Evolutionary conservation across 805 yeast species (phyloP), one percentile per base, ranked within the genome.

Genomic region (Candida quercuum): DNA sequence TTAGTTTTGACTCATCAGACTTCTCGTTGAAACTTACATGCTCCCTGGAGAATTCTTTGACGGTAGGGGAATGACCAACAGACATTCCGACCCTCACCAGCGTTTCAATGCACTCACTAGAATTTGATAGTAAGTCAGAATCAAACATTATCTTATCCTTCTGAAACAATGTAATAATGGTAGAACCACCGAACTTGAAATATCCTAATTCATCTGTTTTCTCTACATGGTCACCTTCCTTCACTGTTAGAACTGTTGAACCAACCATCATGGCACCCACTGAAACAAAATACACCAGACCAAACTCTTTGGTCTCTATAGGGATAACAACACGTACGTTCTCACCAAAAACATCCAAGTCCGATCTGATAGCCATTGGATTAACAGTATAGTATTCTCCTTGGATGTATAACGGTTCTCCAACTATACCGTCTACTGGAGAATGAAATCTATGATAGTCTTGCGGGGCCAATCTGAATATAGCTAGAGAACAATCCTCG

Each of bases 201-300:
- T 86, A 91, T 0, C 99, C 99, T 20, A 91, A 60, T 51, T 91
- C 98, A 30, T 85, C 89, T 4, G 93, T 85, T 32, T 89, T 69
- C 8, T 61, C 50, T 4, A 91, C 68, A 0, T 37, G 27, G 31
- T 77, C 77, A 3, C 86, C 87, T 32, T 71, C 74, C 36, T 71
- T 56, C 13, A 78, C 81, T 0, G 91, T 80, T 21, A 91, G 58
- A 0, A 87, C 72, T 2, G 82, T 88, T 2, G 95, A 82, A 0
- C 98, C 98, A 3, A 91, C 99, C 97, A 91, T 88, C 98, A 93
- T 91, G 0, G 99, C 99, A 25, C 99, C 99, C 4, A 91, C 86
- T 6, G 93, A 78, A 17, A 87, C 75, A 62, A 86, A 71, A 43
- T 84, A 64, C 15, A 91, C 83, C 0, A 74, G 69, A 0, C 97